Evolutionary conservation across 257 asterid genomes (phyloP).

Genomic region (Asclepias syriaca): DNA sequence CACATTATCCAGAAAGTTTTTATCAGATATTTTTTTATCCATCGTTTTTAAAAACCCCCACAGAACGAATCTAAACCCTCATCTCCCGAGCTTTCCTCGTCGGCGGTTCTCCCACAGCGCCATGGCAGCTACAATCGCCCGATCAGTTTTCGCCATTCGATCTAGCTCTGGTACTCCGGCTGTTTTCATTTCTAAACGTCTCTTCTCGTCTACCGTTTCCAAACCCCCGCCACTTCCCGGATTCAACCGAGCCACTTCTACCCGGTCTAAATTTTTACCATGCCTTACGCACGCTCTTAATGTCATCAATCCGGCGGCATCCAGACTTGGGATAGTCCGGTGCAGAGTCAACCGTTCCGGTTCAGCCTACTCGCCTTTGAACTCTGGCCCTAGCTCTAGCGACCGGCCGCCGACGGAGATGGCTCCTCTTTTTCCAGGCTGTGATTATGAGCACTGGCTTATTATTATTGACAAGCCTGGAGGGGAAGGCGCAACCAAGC

Average conservation of each 20-base stretch:
- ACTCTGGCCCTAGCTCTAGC: conserved; percentile 68
- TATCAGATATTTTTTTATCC: background rate
- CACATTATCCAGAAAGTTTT: background rate
- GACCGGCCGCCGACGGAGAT: conserved; percentile 93
- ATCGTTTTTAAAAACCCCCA: conserved; percentile 10
- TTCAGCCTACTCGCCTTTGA: conserved; percentile 72
- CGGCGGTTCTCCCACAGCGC: conserved; percentile 1
- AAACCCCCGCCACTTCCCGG: conserved; percentile 44
- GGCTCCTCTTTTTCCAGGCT: conserved; percentile 96
- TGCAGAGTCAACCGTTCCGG: conserved; percentile 77
- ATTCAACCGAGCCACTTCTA: conserved; percentile 26
- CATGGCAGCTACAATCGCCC: conserved; percentile 51
- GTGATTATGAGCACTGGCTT: conserved; percentile 97
- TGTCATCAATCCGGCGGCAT: conserved; percentile 17
- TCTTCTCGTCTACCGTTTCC: conserved; percentile 40
- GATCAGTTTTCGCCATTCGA: conserved; percentile 47
- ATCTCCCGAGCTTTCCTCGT: conserved; percentile 14
- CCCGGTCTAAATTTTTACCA: conserved; percentile 23
- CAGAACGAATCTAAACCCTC: conserved; percentile 3
- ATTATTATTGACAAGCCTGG: conserved; percentile 98
- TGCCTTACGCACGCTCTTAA: conserved; percentile 28
- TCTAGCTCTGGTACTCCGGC: conserved; percentile 30
- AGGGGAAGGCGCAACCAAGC: conserved; percentile 86
- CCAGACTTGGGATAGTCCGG: conserved; percentile 38
- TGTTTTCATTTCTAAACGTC: conserved; percentile 34